Evolutionary conservation across 2,329 filamentous ascomycete species (phyloP).

Genomic region (Penicillium palitans): DNA sequence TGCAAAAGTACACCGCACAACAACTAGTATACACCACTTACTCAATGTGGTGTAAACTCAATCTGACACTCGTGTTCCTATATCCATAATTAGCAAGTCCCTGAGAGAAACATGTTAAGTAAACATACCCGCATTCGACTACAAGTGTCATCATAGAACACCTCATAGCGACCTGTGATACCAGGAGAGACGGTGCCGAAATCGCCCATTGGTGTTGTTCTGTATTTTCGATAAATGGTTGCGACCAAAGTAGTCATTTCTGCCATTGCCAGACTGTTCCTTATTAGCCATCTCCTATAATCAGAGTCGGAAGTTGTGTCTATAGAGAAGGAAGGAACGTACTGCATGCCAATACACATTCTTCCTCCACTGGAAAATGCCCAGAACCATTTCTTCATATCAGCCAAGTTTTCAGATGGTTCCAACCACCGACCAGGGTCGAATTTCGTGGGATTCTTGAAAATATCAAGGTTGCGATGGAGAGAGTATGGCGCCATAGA

Average conservation of each 20-base stretch:
- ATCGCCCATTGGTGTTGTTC: neutral
- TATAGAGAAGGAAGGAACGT: neutral
- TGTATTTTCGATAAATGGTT: neutral
- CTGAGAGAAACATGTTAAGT: neutral
- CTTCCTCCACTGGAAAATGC: neutral
- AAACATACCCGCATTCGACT: neutral
- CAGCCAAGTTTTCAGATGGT: neutral
- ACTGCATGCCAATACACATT: neutral
- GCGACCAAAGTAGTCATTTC: neutral
- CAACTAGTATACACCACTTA: too few relatives aligned
- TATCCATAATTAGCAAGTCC: neutral
- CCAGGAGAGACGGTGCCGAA: neutral
- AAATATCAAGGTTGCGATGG: neutral
- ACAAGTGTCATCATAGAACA: neutral
- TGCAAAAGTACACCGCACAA: neutral
- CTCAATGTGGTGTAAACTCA: neutral
- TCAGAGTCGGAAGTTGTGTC: neutral
- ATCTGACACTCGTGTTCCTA: neutral
- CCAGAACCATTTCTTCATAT: constrained; percentile 1
- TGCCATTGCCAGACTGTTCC: neutral
- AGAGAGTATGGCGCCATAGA: neutral
- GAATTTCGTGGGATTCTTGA: neutral
- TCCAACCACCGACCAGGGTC: neutral
- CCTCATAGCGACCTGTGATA: neutral
- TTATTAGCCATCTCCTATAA: neutral